Percentiles rank a stretch among this genome's conserved stretches.
Conservation (phyloP, 2,329 filamentous ascomycete genomes). For the Ceratocystis albifundus region DNA sequence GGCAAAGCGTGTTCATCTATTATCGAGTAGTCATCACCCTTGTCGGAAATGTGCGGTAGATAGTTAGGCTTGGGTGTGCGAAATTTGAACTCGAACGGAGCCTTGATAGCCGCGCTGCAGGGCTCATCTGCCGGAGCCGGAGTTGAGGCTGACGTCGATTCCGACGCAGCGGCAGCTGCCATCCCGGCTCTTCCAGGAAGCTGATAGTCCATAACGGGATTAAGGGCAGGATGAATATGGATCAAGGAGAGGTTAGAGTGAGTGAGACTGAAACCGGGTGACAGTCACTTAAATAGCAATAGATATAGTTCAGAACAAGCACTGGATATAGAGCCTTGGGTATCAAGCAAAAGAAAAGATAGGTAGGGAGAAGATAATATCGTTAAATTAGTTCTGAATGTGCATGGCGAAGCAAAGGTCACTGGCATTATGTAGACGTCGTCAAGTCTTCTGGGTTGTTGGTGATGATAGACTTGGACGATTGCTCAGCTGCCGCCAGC, state of each 20-base stretch:
- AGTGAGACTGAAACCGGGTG: not conserved
- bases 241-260: not conserved
- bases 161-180: slow-evolving; percentile 12
- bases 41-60: slow-evolving; percentile 43
- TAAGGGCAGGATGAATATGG: not conserved
- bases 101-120: slow-evolving; percentile 31
- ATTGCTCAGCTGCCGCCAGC: not conserved
- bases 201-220: slow-evolving; percentile 13
- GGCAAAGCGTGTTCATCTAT: slow-evolving; percentile 43
- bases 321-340: not conserved
- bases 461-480: not conserved
- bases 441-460: not conserved
- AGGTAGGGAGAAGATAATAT: too few relatives aligned
- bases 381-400: too few relatives aligned
- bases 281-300: not conserved
- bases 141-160: slow-evolving; percentile 11
- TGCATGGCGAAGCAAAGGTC: not conserved
- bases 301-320: not conserved
- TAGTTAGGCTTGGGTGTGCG: slow-evolving; percentile 50
- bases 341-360: not conserved
- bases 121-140: slow-evolving; percentile 20
- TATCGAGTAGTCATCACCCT: slow-evolving; percentile 41
- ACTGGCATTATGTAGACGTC: not conserved
- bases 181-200: slow-evolving; percentile 2
- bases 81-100: slow-evolving; percentile 35